Evolutionary conservation across 495 filamentous ascomycete genomes (phyloP).

Genomic region (Penicillium egyptiacum): DNA sequence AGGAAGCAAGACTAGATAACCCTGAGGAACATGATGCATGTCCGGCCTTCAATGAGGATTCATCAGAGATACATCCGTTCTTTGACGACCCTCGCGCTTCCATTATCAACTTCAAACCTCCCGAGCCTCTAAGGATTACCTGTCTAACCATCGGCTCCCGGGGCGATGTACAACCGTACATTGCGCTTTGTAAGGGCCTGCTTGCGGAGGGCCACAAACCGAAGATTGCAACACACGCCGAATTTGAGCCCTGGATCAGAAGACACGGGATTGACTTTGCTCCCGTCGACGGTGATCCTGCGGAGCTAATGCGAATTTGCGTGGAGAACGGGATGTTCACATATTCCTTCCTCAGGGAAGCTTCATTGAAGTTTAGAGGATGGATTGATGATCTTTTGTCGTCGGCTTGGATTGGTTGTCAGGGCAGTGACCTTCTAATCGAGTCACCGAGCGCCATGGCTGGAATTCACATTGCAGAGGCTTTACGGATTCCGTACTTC

Average conservation of each 20-base stretch:
- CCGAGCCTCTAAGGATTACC: constrained; percentile 77
- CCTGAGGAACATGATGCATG: constrained; percentile 58
- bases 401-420: constrained; percentile 82
- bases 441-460: constrained; percentile 98
- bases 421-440: constrained; percentile 86
- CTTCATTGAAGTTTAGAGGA: constrained; percentile 82
- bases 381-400: constrained; percentile 89
- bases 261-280: constrained; percentile 91
- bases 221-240: constrained; percentile 86
- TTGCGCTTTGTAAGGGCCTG: constrained; percentile 90
- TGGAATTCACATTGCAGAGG: constrained; percentile 98
- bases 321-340: constrained; percentile 99
- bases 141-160: constrained; percentile 95
- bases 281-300: constrained; percentile 85
- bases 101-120: constrained; percentile 91
- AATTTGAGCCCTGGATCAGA: constrained; percentile 87
- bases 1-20: constrained; percentile 70
- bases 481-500: constrained; percentile 91
- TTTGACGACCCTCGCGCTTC: constrained; percentile 93
- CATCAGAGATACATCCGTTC: constrained; percentile 59
- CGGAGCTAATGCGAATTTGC: constrained; percentile 91
- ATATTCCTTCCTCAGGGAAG: constrained; percentile 83
- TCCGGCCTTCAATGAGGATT: constrained; percentile 36
- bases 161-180: constrained; percentile 96
- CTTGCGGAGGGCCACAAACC: constrained; percentile 83